phyloP scores from a whole-genome alignment of 306 rosid species.

The Sechiopsis laciniata region DNA sequence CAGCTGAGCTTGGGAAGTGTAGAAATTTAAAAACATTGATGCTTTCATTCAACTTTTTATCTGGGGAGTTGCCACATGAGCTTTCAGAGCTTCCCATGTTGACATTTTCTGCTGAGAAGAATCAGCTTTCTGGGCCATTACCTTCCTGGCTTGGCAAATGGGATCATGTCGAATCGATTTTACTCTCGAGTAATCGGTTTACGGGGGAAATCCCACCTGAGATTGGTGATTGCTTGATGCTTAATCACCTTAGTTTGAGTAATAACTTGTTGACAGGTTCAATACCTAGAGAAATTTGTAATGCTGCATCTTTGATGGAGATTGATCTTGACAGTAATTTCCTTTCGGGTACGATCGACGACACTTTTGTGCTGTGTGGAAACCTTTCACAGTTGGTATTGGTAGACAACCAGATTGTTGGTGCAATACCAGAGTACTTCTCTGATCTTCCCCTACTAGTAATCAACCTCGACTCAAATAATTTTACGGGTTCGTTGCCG shows the following conservation, averaged over 20 bases:
- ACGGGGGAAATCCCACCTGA: slow-evolving; percentile 69
- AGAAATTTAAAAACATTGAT: slow-evolving; percentile 52
- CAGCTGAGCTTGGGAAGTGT: slow-evolving; percentile 75
- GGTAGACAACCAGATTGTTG: slow-evolving; percentile 60
- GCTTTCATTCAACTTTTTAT: slow-evolving; percentile 71
- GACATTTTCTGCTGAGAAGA: slow-evolving; percentile 75
- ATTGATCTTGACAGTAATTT: slow-evolving; percentile 62
- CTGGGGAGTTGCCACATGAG: slow-evolving; percentile 78
- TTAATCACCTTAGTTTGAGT: slow-evolving; percentile 64
- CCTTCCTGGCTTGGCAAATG: slow-evolving; percentile 89
- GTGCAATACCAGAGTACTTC: slow-evolving; percentile 69
- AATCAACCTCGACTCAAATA: slow-evolving; percentile 73
- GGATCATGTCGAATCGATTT: slow-evolving; percentile 42
- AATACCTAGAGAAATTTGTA: slow-evolving; percentile 71
- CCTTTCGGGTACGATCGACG: slow-evolving; percentile 57
- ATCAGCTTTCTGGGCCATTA: slow-evolving; percentile 68
- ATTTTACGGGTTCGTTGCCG: slow-evolving; percentile 70
- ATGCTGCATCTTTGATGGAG: slow-evolving; percentile 60
- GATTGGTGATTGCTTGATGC: slow-evolving; percentile 75
- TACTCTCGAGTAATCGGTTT: slow-evolving; percentile 61
- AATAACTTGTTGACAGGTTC: slow-evolving; percentile 58
- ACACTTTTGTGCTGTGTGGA: slow-evolving; percentile 52
- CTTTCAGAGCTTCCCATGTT: slow-evolving; percentile 63
- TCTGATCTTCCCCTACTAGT: slow-evolving; percentile 74
- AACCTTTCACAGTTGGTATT: slow-evolving; percentile 64